A percentile compares a stretch with the other conserved stretches of the same genome.
These are phyloP conservation scores for Fragaria vesca DNA, from an alignment of 306 rosid species.

Conservation along the genomic window DNA sequence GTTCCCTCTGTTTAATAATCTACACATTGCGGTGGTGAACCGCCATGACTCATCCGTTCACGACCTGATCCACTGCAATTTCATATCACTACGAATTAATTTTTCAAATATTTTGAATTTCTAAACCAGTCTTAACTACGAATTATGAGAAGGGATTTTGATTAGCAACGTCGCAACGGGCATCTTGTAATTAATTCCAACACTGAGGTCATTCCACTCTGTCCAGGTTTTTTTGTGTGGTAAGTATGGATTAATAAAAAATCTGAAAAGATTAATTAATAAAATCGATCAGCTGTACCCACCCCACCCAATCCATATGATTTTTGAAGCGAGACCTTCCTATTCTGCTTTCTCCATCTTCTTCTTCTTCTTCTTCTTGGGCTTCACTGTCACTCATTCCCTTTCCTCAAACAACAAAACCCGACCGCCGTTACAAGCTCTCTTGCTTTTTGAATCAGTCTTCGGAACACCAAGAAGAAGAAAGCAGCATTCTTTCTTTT, in stretches of 20 bases:
- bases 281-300: conserved; percentile 45
- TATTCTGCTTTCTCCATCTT: background rate
- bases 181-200: conserved; percentile 14
- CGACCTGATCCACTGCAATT: background rate
- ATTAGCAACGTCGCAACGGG: background rate
- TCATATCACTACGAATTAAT: background rate
- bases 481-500: conserved; percentile 1
- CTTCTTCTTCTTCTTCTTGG: background rate
- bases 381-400: conserved; percentile 50
- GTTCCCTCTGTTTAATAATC: background rate
- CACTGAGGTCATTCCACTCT: background rate
- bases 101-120: background rate
- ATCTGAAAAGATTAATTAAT: background rate
- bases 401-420: conserved; percentile 20
- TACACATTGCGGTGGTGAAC: background rate
- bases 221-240: background rate
- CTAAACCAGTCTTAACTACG: background rate
- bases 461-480: background rate
- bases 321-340: conserved; percentile 16
- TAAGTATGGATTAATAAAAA: background rate
- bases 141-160: background rate
- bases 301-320: conserved; percentile 51
- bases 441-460: conserved; percentile 35
- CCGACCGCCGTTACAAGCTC: conserved; percentile 18
- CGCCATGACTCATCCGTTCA: background rate